A percentile compares a stretch with the other conserved stretches of the same genome.
phyloP scores from a whole-genome alignment of 2,329 filamentous ascomycete genomes.

The Colletotrichum falcatum region DNA sequence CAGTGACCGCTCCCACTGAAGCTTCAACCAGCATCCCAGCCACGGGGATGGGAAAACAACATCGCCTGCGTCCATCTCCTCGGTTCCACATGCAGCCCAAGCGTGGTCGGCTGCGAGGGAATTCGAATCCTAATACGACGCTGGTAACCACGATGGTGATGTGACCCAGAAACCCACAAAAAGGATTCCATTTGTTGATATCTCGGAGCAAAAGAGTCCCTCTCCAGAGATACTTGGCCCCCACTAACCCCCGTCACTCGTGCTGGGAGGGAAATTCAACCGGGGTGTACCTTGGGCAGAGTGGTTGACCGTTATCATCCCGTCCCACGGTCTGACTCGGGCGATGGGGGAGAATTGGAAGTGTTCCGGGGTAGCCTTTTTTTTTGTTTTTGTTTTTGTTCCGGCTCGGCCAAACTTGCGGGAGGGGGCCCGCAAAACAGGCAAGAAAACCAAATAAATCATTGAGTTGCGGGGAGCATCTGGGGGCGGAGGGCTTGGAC shows the following conservation, averaged over 20 bases:
- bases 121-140: neutral
- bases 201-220: neutral
- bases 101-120: neutral
- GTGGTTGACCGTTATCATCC: neutral
- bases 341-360: neutral
- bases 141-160: neutral
- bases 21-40: neutral
- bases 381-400: neutral
- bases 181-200: neutral
- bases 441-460: neutral
- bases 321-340: neutral
- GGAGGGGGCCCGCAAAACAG: neutral
- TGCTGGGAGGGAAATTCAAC: neutral
- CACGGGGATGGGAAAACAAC: neutral
- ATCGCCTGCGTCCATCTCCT: neutral
- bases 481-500: neutral
- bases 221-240: no score
- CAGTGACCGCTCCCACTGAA: neutral
- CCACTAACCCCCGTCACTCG: neutral
- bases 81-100: neutral
- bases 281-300: neutral
- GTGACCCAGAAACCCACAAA: no score
- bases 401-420: conserved; percentile 1
- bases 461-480: conserved; percentile 2
- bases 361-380: neutral